phyloP scores from a whole-genome alignment of 306 rosid genomes.

The Glycine tomentella region DNA sequence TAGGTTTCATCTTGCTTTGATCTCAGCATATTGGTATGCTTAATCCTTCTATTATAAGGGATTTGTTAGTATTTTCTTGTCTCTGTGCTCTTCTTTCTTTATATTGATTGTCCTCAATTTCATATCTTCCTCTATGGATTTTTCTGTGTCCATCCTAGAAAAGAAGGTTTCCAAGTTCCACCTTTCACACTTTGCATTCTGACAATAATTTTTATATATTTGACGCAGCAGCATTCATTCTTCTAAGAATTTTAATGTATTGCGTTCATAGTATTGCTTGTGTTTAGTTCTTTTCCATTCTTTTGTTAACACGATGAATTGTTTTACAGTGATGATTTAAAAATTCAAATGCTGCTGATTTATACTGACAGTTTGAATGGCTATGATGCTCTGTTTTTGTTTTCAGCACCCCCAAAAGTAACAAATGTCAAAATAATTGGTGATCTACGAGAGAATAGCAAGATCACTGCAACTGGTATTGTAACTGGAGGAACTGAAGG shows the following conservation, averaged over 20 bases:
- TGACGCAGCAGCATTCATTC: not conserved
- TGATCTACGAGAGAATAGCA: slow-evolving; percentile 84
- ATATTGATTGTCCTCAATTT: not conserved
- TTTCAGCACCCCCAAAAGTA: slow-evolving; percentile 96
- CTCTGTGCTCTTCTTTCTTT: not conserved
- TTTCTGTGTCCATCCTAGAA: not conserved
- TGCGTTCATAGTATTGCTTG: slow-evolving; percentile 22
- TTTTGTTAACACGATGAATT: slow-evolving; percentile 19
- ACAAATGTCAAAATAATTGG: slow-evolving; percentile 75
- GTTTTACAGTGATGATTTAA: slow-evolving; percentile 2
- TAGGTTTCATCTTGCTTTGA: slow-evolving; percentile 15
- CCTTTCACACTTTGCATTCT: slow-evolving; percentile 5
- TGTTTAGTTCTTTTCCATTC: slow-evolving; percentile 22
- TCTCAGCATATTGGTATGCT: not conserved
- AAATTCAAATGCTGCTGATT: slow-evolving; percentile 16
- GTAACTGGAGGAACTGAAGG: slow-evolving; percentile 97
- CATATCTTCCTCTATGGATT: not conserved
- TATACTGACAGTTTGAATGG: slow-evolving; percentile 14
- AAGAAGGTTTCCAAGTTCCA: not conserved
- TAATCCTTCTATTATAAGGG: not conserved
- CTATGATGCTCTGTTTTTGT: slow-evolving; percentile 34
- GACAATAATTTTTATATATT: not conserved
- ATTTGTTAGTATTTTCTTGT: not conserved
- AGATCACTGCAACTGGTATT: slow-evolving; percentile 79
- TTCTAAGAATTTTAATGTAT: slow-evolving; percentile 12